Evolutionary conservation across 495 filamentous ascomycete species (phyloP).

Genomic region (Cladorrhinum samala): DNA sequence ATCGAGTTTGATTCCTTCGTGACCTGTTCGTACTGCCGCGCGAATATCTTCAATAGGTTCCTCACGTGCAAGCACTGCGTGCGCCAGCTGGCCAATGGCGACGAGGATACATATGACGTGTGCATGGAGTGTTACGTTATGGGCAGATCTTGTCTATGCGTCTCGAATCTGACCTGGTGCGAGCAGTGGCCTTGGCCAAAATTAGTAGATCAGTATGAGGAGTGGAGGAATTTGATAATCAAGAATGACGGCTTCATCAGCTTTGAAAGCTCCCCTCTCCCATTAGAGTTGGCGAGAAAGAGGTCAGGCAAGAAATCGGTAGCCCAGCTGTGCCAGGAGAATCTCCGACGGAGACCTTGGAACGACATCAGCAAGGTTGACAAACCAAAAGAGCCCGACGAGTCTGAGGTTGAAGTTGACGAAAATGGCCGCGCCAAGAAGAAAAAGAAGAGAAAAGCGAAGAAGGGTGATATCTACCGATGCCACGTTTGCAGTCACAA

Average conservation of each 20-base stretch:
- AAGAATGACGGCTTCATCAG: slow-evolving; percentile 55
- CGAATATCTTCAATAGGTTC: slow-evolving; percentile 97
- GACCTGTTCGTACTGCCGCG: slow-evolving; percentile 90
- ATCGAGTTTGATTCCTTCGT: slow-evolving; percentile 79
- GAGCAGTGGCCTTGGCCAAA: slow-evolving; percentile 86
- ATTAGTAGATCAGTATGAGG: slow-evolving; percentile 69
- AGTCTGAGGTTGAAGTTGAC: slow-evolving; percentile 40
- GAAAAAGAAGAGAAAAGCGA: slow-evolving; percentile 36
- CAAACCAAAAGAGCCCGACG: slow-evolving; percentile 13
- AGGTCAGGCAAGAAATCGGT: slow-evolving; percentile 63
- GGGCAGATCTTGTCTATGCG: slow-evolving; percentile 83
- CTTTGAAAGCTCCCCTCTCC: slow-evolving; percentile 53
- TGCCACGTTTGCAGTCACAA: slow-evolving; percentile 79
- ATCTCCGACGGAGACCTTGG: slow-evolving; percentile 65
- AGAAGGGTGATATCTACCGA: slow-evolving; percentile 41
- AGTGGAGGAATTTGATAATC: slow-evolving; percentile 72
- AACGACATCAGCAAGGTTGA: slow-evolving; percentile 47
- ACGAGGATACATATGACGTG: slow-evolving; percentile 80
- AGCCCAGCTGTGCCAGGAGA: slow-evolving; percentile 85
- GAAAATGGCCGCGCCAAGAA: slow-evolving; percentile 46
- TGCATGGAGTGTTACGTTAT: slow-evolving; percentile 97
- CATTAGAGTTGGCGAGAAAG: slow-evolving; percentile 58
- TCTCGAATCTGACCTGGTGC: slow-evolving; percentile 80
- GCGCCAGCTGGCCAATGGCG: slow-evolving; percentile 48
- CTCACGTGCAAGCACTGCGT: slow-evolving; percentile 78